Percentiles rank a stretch among this genome's conserved stretches.
These are phyloP conservation scores for Diutina sp. DNA, from an alignment of 1,139 yeast species.

Conservation along the genomic window DNA sequence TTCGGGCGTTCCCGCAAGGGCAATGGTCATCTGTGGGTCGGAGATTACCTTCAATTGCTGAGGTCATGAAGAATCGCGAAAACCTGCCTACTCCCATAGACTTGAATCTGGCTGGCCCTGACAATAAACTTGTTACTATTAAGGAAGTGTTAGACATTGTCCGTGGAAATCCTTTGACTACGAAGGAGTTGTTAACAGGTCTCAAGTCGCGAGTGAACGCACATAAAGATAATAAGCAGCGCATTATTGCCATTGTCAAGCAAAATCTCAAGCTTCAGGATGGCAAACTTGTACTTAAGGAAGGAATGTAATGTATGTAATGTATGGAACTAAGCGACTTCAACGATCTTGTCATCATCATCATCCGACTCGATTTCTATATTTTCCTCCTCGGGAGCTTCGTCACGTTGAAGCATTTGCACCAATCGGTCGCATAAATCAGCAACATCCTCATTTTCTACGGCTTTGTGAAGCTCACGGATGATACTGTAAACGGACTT, in stretches of 20 bases:
- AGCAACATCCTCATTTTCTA: conserved; percentile 45
- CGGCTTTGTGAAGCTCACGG: conserved; percentile 69
- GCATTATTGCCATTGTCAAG: conserved; percentile 57
- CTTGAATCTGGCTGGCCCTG: background rate
- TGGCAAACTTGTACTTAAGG: conserved; percentile 52
- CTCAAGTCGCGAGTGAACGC: conserved; percentile 53
- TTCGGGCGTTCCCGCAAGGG: conserved; percentile 63
- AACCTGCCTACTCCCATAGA: conserved; percentile 8
- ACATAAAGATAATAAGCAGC: conserved; percentile 56
- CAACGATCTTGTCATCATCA: conserved; percentile 38
- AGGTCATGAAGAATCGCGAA: conserved; percentile 25
- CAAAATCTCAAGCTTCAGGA: conserved; percentile 57
- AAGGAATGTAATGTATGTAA: conserved; percentile 6
- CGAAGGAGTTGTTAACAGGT: conserved; percentile 50
- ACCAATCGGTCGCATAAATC: conserved; percentile 69
- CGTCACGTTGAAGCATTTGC: conserved; percentile 87
- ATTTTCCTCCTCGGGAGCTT: conserved; percentile 29
- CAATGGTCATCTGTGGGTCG: conserved; percentile 63
- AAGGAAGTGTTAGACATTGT: conserved; percentile 61
- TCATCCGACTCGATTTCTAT: conserved; percentile 14
- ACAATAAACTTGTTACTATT: conserved; percentile 40
- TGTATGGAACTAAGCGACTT: conserved; percentile 22
- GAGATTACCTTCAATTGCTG: conserved; percentile 10
- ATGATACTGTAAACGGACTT: conserved; percentile 75
- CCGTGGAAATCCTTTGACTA: conserved; percentile 47